These are phyloP conservation scores for Thermothelomyces thermophilus DNA, from an alignment of 2,329 filamentous ascomycete genomes.

Conservation along the genomic window DNA sequence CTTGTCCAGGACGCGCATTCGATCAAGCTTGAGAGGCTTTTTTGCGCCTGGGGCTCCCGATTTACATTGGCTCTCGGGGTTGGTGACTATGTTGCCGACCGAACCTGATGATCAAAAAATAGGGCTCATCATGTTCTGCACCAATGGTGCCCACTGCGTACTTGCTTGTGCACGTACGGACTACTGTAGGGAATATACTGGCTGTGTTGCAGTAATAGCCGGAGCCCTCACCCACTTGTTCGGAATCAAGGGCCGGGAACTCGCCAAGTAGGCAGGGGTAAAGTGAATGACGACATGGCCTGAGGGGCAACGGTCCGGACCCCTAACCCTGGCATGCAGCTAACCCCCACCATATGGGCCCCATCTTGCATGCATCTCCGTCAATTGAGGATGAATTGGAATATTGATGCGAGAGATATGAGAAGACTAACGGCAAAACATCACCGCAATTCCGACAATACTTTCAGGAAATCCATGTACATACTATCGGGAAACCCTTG, in stretches of 20 bases:
- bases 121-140: too few species aligned
- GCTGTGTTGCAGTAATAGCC: neutral
- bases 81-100: too few species aligned
- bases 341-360: neutral
- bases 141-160: too few species aligned
- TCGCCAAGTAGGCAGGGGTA: slow-evolving; percentile 1
- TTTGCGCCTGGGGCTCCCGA: too few species aligned
- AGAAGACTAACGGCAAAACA: slow-evolving; percentile 2
- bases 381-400: neutral
- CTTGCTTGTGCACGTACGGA: neutral
- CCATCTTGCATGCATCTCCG: neutral
- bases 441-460: slow-evolving; percentile 9
- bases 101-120: too few species aligned
- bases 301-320: neutral
- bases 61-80: too few species aligned
- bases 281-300: slow-evolving; percentile 8
- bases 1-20: too few species aligned
- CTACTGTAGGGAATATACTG: neutral
- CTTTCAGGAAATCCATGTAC: neutral
- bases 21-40: too few species aligned
- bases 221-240: neutral
- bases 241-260: slow-evolving; percentile 5
- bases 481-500: neutral
- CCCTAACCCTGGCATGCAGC: slow-evolving; percentile 1
- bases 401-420: neutral